Conservation (phyloP, 306 rosid species). For the Ammopiptanthus mongolicus region DNA sequence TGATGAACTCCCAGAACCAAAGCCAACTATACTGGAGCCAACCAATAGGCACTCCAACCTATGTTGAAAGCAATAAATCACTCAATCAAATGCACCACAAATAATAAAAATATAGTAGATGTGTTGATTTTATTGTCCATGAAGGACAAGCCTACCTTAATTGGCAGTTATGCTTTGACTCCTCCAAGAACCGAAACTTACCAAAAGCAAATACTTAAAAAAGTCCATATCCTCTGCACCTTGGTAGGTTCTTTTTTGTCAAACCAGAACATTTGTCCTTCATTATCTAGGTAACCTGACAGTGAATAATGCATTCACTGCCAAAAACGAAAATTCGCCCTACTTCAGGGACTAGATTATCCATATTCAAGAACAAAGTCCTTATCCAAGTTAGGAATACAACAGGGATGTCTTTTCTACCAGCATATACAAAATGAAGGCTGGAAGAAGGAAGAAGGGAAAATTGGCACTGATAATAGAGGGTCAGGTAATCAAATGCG, state of each 20-base stretch:
- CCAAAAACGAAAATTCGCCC: not conserved
- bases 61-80: constrained; percentile 75
- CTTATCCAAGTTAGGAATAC: not conserved
- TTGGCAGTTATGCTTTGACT: constrained; percentile 33
- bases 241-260: constrained; percentile 21
- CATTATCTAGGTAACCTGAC: constrained; percentile 1
- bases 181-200: constrained; percentile 49
- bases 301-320: not conserved
- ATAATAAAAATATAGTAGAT: constrained; percentile 30
- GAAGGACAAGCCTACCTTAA: constrained; percentile 73
- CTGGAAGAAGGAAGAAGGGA: not conserved
- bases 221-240: constrained; percentile 22
- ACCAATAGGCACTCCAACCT: constrained; percentile 75
- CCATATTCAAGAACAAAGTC: not conserved
- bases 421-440: constrained; percentile 2
- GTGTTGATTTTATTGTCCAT: constrained; percentile 38
- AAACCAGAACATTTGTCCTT: constrained; percentile 1
- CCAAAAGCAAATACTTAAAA: constrained; percentile 26
- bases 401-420: constrained; percentile 7
- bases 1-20: constrained; percentile 66
- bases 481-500: not conserved
- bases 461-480: not conserved
- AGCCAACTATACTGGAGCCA: constrained; percentile 66
- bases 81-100: constrained; percentile 68
- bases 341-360: constrained; percentile 17